Conservation (phyloP, 2,329 filamentous ascomycete genomes). For the Claviceps pusilla region DNA sequence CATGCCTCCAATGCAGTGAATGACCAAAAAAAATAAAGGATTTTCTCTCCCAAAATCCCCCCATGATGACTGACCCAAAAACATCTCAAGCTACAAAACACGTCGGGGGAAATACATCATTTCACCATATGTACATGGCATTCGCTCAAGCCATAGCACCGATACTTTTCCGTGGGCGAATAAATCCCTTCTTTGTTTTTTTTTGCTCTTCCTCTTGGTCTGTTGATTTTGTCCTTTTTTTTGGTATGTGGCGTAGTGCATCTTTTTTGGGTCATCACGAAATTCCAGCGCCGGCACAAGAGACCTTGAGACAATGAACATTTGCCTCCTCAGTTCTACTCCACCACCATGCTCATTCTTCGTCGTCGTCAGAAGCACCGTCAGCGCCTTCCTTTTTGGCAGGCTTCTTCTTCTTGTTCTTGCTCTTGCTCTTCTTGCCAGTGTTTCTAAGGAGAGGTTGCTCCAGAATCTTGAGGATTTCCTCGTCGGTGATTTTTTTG, state of each 20-base stretch:
- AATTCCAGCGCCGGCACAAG: not conserved
- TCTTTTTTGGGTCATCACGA: not conserved
- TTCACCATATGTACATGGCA: not conserved
- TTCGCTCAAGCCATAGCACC: not conserved
- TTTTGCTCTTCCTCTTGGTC: not conserved
- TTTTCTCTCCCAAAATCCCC: too few relatives aligned
- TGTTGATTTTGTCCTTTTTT: not conserved
- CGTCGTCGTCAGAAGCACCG: conserved; percentile 19
- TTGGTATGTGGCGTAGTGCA: not conserved
- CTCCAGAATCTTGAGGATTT: conserved; percentile 87
- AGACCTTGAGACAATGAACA: not conserved
- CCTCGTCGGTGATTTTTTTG: conserved; percentile 95
- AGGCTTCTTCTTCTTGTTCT: conserved; percentile 40
- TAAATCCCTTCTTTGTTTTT: not conserved
- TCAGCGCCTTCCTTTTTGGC: conserved; percentile 30
- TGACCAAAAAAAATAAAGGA: not conserved
- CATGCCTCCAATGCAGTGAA: not conserved
- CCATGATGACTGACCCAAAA: not conserved
- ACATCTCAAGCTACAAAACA: not conserved
- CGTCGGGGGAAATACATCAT: not conserved
- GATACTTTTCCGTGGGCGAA: not conserved
- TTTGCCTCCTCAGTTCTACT: not conserved
- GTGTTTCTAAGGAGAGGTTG: conserved; percentile 75
- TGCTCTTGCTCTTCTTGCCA: conserved; percentile 85
- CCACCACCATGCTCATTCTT: conserved; percentile 6